Evolutionary conservation across 129 eudicot species (phyloP).

Genomic region (Flaveria ramosissima): DNA sequence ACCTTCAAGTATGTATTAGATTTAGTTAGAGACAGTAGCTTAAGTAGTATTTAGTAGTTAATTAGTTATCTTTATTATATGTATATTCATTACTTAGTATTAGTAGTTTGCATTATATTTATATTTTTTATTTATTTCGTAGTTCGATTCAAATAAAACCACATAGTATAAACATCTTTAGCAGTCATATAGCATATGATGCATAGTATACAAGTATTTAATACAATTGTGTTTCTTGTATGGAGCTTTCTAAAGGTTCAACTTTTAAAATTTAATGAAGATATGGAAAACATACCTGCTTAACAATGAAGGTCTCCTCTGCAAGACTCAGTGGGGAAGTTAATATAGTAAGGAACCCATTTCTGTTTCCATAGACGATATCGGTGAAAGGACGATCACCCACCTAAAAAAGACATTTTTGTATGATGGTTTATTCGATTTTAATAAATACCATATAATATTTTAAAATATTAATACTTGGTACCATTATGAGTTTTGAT

Average conservation of each 20-base stretch:
- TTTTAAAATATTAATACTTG: neutral
- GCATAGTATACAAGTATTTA: no score
- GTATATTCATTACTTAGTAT: no score
- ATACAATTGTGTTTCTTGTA: neutral
- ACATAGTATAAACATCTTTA: no score
- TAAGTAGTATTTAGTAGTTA: no score
- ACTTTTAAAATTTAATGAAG: neutral
- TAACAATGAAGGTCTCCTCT: constrained; percentile 82
- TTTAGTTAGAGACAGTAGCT: no score
- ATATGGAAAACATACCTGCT: constrained; percentile 51
- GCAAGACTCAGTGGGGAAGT: constrained; percentile 72
- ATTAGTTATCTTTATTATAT: no score
- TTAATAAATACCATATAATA: neutral
- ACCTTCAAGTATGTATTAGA: no score
- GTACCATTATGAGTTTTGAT: constrained; percentile 73
- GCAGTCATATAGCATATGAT: no score
- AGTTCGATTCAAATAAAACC: no score
- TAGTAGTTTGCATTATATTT: no score
- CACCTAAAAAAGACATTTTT: constrained; percentile 41
- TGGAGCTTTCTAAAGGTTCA: neutral
- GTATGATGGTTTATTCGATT: constrained; percentile 5
- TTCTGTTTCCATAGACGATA: constrained; percentile 83
- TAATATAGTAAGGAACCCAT: constrained; percentile 82
- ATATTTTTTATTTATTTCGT: no score
- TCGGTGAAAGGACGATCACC: constrained; percentile 98